Percentiles rank a stretch among this genome's conserved stretches.
Evolutionary conservation across 2,329 filamentous ascomycete species (phyloP).

Genomic region (Aschersonia sp.): DNA sequence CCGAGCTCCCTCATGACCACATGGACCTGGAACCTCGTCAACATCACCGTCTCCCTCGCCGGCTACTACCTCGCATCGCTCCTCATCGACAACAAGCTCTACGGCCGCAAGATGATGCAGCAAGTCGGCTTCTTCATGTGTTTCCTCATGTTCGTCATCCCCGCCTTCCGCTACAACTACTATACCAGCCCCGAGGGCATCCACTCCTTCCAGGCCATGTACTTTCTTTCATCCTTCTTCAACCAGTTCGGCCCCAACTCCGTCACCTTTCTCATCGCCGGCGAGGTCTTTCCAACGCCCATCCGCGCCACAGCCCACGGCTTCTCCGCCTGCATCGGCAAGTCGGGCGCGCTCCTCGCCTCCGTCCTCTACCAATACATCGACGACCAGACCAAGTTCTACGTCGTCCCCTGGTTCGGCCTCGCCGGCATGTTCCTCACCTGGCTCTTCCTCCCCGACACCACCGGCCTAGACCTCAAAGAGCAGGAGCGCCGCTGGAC

Average conservation of each 20-base stretch:
- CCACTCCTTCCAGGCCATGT: constrained; percentile 92
- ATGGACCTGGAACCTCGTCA: constrained; percentile 89
- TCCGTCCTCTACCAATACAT: constrained; percentile 95
- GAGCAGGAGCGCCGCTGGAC: constrained; percentile 92
- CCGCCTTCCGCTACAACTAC: constrained; percentile 77
- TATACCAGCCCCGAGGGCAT: constrained; percentile 60
- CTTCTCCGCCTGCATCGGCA: constrained; percentile 83
- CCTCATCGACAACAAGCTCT: constrained; percentile 90
- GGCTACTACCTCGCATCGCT: constrained; percentile 88
- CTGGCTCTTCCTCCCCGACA: constrained; percentile 82
- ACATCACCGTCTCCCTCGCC: constrained; percentile 69
- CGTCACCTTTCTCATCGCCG: constrained; percentile 90
- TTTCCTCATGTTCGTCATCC: constrained; percentile 87
- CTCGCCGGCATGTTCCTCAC: constrained; percentile 76
- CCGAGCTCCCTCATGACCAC: constrained; percentile 64
- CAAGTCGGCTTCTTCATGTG: constrained; percentile 85
- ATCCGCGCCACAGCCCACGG: constrained; percentile 90
- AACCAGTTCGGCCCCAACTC: constrained; percentile 97
- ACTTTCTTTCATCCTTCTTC: constrained; percentile 96
- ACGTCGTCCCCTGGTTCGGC: constrained; percentile 92
- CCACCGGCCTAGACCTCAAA: constrained; percentile 89
- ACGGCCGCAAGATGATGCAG: constrained; percentile 93
- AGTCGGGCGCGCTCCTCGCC: constrained; percentile 74
- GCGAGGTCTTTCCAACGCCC: constrained; percentile 90
- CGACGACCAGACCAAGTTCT: constrained; percentile 68